phyloP scores from a whole-genome alignment of 345 rosid genomes.

The Lenwebbia sp. region DNA sequence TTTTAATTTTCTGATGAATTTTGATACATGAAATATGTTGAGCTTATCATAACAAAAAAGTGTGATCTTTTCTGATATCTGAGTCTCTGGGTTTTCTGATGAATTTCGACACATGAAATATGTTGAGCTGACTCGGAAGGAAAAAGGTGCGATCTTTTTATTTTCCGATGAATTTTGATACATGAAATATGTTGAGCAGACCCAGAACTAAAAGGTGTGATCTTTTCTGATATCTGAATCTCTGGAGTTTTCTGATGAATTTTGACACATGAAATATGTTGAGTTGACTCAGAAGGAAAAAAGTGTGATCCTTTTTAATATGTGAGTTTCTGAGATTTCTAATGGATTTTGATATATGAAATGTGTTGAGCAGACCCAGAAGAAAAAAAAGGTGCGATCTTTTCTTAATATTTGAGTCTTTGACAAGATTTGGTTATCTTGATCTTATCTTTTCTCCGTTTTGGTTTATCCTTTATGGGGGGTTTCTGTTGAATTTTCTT shows the following conservation, averaged over 20 bases:
- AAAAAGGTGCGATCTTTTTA: no score
- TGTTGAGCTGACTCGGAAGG: no score
- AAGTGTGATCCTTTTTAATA: no score
- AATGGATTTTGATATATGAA: background rate
- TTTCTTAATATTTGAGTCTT: background rate
- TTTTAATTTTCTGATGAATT: no score
- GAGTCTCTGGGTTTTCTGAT: no score
- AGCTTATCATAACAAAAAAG: background rate
- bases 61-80: background rate
- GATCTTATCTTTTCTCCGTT: background rate
- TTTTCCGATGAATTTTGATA: background rate
- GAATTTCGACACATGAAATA: no score
- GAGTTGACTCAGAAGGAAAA: no score
- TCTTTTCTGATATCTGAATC: background rate
- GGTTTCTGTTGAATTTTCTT: background rate
- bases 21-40: no score
- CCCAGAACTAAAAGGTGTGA: background rate
- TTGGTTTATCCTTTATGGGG: background rate
- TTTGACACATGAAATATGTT: no score
- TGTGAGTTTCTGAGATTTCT: no score
- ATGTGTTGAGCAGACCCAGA: background rate
- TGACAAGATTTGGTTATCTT: background rate
- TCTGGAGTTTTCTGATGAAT: no score
- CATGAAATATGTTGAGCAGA: background rate
- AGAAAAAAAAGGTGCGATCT: background rate